phyloP scores from a whole-genome alignment of 2,329 filamentous ascomycete species.

The Cladorrhinum sp. region DNA sequence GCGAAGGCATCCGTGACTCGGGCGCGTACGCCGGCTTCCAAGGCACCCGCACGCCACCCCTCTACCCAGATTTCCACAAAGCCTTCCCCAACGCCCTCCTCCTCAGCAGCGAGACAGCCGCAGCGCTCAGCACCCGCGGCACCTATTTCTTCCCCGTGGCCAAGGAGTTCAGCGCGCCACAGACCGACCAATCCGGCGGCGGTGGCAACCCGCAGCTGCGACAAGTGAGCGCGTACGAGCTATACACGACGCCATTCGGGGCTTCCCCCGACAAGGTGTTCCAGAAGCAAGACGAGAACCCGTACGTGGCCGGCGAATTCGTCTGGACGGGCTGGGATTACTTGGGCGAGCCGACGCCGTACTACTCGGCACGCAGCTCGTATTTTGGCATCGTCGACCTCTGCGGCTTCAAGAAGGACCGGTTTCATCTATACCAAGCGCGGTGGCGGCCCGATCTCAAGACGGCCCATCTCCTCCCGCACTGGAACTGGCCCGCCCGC shows the following conservation, averaged over 20 bases:
- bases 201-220: slow-evolving; percentile 32
- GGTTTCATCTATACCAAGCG: slow-evolving; percentile 54
- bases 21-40: slow-evolving; percentile 21
- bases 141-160: slow-evolving; percentile 52
- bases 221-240: slow-evolving; percentile 46
- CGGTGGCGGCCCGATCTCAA: slow-evolving; percentile 48
- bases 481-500: slow-evolving; percentile 53
- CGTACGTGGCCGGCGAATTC: slow-evolving; percentile 49
- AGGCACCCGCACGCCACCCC: slow-evolving; percentile 21
- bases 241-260: slow-evolving; percentile 47
- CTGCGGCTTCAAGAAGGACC: slow-evolving; percentile 55
- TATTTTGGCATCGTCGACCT: slow-evolving; percentile 58
- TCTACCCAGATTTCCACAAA: slow-evolving; percentile 43
- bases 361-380: slow-evolving; percentile 45
- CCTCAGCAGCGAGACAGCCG: slow-evolving; percentile 41
- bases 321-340: slow-evolving; percentile 34
- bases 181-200: slow-evolving; percentile 35
- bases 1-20: slow-evolving; percentile 38
- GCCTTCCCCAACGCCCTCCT: slow-evolving; percentile 48
- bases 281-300: slow-evolving; percentile 42
- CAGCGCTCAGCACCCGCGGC: slow-evolving; percentile 47
- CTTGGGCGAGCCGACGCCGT: slow-evolving; percentile 35
- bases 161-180: slow-evolving; percentile 30
- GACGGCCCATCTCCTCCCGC: slow-evolving; percentile 52
- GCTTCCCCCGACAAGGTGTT: slow-evolving; percentile 55